Base-by-base conservation (phyloP, 2,329 filamentous ascomycete species). In the Stagonosporopsis tanaceti region DNA sequence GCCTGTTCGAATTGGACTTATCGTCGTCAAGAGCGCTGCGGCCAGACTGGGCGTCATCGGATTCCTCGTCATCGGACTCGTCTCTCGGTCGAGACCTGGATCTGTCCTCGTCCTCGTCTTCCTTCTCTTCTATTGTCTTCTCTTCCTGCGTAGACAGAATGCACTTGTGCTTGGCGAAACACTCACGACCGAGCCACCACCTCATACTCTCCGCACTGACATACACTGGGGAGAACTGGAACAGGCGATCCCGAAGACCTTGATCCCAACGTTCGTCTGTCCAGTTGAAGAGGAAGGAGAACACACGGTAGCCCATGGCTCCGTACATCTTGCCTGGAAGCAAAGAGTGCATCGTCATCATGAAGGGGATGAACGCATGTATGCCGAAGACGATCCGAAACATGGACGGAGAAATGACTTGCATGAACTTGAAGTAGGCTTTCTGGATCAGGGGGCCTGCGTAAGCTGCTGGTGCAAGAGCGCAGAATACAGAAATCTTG, bases 361-460 rank as follows among this genome's bases (percentile, higher is more conserved):
- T 97, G 63, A 95, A 82, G 0, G 93, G 93, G 42, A 98, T 96
- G 74, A 97, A 97, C 0, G 91, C 87, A 72, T 97, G 93, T 38
- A 97, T 93, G 15, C 94, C 94, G 71, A 97, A 97, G 65, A 96
- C 85, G 22, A 92, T 71, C 1, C 91, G 84, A 76, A 97, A 97
- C 73, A 92, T 82, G 27, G 77, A 81, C 0, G 92, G 91, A 0
- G 89, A 89, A 48, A 97, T 90, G 47, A 90, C 79, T 15, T 88
- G 85, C 89, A 97, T 94, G 77, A 97, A 94, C 66, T 92, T 93
- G 80, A 97, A 94, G 76, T 96, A 95, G 74, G 91, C 88, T 73
- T 93, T 93, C 47, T 89, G 87, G 50, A 97, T 91, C 20, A 97
- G 77, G 0, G 92, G 90, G 0, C 94, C 94, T 0, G 93, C 92